Evolutionary conservation across 106 monocot species (phyloP).

Genomic region (Dioscorea alata): DNA sequence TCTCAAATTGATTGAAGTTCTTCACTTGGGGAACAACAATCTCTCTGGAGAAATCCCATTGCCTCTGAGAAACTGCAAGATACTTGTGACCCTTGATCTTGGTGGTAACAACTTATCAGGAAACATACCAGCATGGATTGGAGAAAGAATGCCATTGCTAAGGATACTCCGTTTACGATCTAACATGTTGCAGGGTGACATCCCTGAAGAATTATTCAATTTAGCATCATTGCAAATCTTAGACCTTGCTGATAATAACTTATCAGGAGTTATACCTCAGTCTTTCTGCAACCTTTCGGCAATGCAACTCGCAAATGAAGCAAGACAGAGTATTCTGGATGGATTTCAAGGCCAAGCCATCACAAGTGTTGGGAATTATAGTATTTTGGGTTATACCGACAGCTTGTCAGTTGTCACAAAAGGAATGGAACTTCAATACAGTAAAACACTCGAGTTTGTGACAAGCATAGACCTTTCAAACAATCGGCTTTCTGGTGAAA

Average conservation of each 20-base stretch:
- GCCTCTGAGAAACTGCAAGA: slow-evolving; percentile 6
- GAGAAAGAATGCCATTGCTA: background rate
- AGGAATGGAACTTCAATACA: background rate
- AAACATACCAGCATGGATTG: background rate
- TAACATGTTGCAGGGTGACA: background rate
- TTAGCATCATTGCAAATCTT: background rate
- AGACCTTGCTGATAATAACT: background rate
- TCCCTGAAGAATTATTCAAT: background rate
- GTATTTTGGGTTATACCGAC: no score
- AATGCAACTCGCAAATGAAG: background rate
- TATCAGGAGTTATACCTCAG: background rate
- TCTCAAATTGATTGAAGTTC: background rate
- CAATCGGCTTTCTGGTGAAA: slow-evolving; percentile 3
- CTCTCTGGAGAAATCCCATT: slow-evolving; percentile 20
- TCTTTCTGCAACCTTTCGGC: background rate
- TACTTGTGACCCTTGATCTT: background rate
- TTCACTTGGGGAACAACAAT: slow-evolving; percentile 16
- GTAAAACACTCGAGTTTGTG: background rate
- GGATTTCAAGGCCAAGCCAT: no score
- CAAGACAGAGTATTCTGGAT: no score
- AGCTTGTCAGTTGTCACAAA: no score
- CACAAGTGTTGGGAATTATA: no score
- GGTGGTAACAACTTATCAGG: background rate
- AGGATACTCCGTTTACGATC: background rate
- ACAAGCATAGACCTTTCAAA: slow-evolving; percentile 11